Base-by-base conservation (phyloP, 371 early-diverging fungal species). In the Apophysomyces trapeziformis region DNA sequence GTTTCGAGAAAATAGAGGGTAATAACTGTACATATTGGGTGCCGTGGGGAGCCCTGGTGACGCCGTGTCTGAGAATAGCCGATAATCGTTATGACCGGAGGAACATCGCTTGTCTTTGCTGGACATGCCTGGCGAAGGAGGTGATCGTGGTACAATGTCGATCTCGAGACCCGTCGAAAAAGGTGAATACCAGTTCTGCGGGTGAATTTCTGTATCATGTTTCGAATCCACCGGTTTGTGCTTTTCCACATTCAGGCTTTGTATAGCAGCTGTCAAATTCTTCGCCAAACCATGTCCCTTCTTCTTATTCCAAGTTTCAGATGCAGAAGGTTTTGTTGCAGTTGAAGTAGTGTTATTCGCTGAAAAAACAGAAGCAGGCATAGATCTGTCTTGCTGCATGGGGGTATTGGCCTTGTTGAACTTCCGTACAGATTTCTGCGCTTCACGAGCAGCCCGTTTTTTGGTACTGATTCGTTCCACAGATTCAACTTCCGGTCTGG, bases 91-190 rank as follows among this genome's bases (percentile, higher is more conserved):
- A 21, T 50, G 54, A 21, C 54, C 54, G 9, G 54, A n/a, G 7
- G 54, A 50, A 50, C 9, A 26, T 21, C 54, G 54, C 21, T 50
- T 50, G 32, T 26, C 54, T 9, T 35, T 16, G 9, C 54, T 50
- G 21, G 54, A n/a, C 54, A 50, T 50, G 21, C 35, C 54, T 50
- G 54, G 54, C 7, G 54, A 50, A 21, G 54, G 54, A n/a, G 54
- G 54, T 9, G 54, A 50, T 11, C 54, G 54, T 50, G 54, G 54
- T 8, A 38, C 60, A 38, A 69, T 64, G 36, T 69, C 65, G 50
- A 69, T 64, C 32, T 69, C 69, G 5, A 69, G 58, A 13, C 69
- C 69, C 4, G 69, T 69, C 0, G 69, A 69, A 54, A 69, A 69
- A 9, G 69, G 69, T 18, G 69, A 69, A 45, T 69, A 69, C 69